Base-by-base conservation (phyloP, 495 filamentous ascomycete genomes). In the Amorphotheca resinae region DNA sequence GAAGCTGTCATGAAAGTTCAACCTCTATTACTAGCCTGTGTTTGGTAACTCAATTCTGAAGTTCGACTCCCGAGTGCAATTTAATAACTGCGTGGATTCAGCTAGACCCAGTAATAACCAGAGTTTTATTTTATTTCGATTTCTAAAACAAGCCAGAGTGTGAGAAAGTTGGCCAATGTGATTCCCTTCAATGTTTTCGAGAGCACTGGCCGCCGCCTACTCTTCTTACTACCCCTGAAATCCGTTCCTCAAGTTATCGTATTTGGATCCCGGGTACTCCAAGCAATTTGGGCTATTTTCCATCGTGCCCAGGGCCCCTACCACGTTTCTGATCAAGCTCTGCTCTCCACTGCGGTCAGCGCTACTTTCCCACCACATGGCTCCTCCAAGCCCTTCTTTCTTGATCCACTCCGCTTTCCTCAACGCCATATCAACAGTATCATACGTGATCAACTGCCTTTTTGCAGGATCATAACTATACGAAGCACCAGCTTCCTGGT, bases 321-420 rank as follows among this genome's bases (percentile, higher is more conserved):
- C 78, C 35, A 83, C 81, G 34, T 70, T 79, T 9, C 64, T 70
- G 41, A 93, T 84, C 61, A 91, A 50, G 55, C 83, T 87, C 37
- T 76, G 70, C 3, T 68, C 60, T 0, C 74, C 75, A 2, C 52
- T 55, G 60, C 80, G 84, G 59, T 95, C 89, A 3, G 72, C 79
- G 59, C 79, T 87, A 52, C 77, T 82, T 64, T 96, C 89, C 88
- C 89, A 96, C 87, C 87, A 95, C 88, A 95, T 96, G 11, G 69
- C 84, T 15, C 89, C 87, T 1, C 84, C 87, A 3, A 95, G 67
- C 2, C 74, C 69, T 33, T 70, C 64, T 9, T 68, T 42, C 51
- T 64, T 68, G 49, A 95, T 73, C 58, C 76, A 95, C 25, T 68
- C 62, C 2, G 76, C 78, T 67, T 95, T 96, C 38, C 52, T 26